phyloP scores from a whole-genome alignment of 129 eudicot species.

The Ambrosia artemisiifolia region DNA sequence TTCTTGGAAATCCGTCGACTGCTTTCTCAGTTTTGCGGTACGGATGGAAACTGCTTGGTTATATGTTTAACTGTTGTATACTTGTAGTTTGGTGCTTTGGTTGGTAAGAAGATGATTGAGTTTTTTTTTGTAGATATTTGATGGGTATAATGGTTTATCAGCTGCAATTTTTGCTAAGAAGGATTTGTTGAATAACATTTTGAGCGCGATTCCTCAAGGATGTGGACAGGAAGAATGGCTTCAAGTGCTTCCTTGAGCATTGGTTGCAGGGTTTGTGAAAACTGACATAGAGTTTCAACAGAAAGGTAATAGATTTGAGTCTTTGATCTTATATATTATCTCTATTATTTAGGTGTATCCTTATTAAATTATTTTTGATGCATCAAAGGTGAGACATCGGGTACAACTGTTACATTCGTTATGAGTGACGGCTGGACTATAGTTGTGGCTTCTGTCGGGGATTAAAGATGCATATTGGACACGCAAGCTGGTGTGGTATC shows the following conservation, averaged over 20 bases:
- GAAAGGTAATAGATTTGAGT: slow-evolving; percentile 49
- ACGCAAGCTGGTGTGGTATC: slow-evolving; percentile 94
- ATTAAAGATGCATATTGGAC: slow-evolving; percentile 94
- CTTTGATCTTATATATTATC: no score
- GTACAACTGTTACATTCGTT: slow-evolving; percentile 92
- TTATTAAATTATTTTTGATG: neutral
- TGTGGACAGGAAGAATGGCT: slow-evolving; percentile 95
- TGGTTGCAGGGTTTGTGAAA: slow-evolving; percentile 98
- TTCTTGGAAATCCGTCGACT: slow-evolving; percentile 56
- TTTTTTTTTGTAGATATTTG: slow-evolving; percentile 62
- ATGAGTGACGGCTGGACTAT: slow-evolving; percentile 98
- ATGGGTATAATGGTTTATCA: slow-evolving; percentile 95
- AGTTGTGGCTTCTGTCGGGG: slow-evolving; percentile 98
- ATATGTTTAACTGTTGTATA: neutral
- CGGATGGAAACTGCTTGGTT: neutral
- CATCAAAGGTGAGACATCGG: slow-evolving; percentile 81
- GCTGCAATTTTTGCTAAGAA: slow-evolving; percentile 96
- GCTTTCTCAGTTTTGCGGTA: slow-evolving; percentile 91
- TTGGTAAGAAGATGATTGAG: neutral
- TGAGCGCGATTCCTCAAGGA: slow-evolving; percentile 83
- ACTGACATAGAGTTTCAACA: slow-evolving; percentile 98
- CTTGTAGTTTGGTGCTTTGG: neutral
- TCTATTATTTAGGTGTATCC: neutral
- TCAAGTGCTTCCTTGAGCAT: slow-evolving; percentile 86
- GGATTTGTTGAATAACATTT: slow-evolving; percentile 76